Conservation (phyloP, 179 eudicot genomes). For the Pouteria campechiana region DNA sequence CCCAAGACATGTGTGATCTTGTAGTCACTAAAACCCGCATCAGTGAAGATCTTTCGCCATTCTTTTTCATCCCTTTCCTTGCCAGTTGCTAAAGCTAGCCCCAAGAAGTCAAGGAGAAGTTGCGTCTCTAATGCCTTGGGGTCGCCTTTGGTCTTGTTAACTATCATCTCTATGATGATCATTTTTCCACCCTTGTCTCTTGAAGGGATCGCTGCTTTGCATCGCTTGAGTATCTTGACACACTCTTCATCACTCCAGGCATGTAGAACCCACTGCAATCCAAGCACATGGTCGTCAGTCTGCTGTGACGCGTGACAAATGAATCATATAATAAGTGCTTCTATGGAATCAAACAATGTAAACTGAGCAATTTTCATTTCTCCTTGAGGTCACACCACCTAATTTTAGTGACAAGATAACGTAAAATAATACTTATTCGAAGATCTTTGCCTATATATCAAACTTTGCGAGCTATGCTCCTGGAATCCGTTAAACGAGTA, state of each 20-base stretch:
- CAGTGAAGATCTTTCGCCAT: conserved; percentile 18
- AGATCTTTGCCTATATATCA: no score
- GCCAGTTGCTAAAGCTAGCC: conserved; percentile 8
- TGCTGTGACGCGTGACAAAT: background rate
- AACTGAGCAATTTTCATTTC: no score
- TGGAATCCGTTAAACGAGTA: no score
- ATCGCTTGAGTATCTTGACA: conserved; percentile 16
- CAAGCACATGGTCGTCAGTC: background rate
- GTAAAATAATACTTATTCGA: no score
- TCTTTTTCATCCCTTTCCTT: conserved; percentile 20
- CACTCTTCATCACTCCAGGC: conserved; percentile 21
- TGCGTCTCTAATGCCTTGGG: conserved; percentile 9
- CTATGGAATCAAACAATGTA: no score
- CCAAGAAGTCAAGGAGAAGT: conserved; percentile 14
- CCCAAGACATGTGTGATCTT: conserved; percentile 15
- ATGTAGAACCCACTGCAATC: conserved; percentile 29
- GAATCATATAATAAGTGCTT: no score
- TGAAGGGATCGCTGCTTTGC: conserved; percentile 21
- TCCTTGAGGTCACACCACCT: no score
- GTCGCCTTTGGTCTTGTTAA: background rate
- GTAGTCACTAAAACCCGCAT: conserved; percentile 19
- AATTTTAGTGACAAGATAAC: no score
- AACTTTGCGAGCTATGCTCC: no score
- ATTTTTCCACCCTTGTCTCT: conserved; percentile 22
- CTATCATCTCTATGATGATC: conserved; percentile 18